Evolutionary conservation across 2,329 filamentous ascomycete species (phyloP).

Genomic region (Chaetomiaceae sp.): DNA sequence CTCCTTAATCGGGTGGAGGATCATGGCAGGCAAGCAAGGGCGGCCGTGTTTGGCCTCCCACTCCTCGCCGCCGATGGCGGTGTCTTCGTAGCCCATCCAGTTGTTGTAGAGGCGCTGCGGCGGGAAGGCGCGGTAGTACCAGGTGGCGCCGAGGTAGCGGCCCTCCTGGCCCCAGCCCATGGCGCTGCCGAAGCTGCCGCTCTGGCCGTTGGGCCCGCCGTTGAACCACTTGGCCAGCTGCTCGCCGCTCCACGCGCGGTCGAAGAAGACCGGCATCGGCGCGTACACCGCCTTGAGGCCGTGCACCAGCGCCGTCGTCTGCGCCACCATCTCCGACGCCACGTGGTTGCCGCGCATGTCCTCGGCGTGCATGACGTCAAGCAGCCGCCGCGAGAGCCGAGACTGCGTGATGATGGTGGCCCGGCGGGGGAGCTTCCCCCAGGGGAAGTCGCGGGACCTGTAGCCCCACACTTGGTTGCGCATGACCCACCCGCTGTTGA

Average conservation of each 20-base stretch:
- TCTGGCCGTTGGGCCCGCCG: conserved; percentile 48
- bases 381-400: conserved; percentile 62
- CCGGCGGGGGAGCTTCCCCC: conserved; percentile 58
- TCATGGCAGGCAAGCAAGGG: conserved; percentile 51
- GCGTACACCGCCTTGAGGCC: conserved; percentile 73
- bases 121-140: conserved; percentile 54
- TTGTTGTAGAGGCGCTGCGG: conserved; percentile 56
- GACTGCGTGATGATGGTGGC: conserved; percentile 74
- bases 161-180: conserved; percentile 55
- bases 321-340: conserved; percentile 73
- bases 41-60: conserved; percentile 54
- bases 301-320: conserved; percentile 67
- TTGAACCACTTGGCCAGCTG: conserved; percentile 56
- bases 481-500: conserved; percentile 67
- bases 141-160: conserved; percentile 52
- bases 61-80: conserved; percentile 44
- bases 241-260: conserved; percentile 59
- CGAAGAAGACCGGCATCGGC: conserved; percentile 74
- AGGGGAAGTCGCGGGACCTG: conserved; percentile 41
- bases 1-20: conserved; percentile 56
- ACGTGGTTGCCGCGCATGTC: conserved; percentile 68
- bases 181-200: conserved; percentile 48
- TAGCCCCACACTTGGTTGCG: conserved; percentile 63
- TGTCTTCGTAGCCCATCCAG: conserved; percentile 56
- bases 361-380: conserved; percentile 73